phyloP scores from a whole-genome alignment of 192 early-diverging fungal species.

The Linnemannia exigua region DNA sequence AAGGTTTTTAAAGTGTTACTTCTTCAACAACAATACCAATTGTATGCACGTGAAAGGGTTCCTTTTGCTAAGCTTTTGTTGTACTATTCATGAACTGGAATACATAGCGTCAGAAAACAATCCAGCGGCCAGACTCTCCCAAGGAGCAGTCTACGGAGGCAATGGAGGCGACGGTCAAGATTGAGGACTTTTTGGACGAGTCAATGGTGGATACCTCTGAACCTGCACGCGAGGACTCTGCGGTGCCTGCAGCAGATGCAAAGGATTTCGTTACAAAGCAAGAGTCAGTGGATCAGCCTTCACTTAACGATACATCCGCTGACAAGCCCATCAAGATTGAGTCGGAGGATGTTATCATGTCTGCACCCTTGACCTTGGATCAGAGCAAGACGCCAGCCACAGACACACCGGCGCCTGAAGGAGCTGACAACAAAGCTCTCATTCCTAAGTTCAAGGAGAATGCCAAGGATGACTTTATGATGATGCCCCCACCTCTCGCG shows the following conservation, averaged over 20 bases:
- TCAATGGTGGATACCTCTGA: conserved; percentile 33
- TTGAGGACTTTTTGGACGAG: conserved; percentile 44
- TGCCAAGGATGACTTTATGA: conserved; percentile 53
- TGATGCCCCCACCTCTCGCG: conserved; percentile 60
- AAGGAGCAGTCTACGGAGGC: conserved; percentile 14
- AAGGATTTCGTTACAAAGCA: conserved; percentile 25
- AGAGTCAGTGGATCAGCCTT: conserved; percentile 22
- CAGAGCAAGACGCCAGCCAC: background rate
- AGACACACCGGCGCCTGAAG: background rate
- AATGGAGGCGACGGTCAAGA: conserved; percentile 20
- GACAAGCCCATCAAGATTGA: conserved; percentile 34
- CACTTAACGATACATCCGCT: conserved; percentile 21
- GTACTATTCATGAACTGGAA: background rate
- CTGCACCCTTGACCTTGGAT: conserved; percentile 4
- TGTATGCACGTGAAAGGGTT: background rate
- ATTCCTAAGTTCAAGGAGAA: conserved; percentile 42
- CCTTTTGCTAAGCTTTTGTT: background rate
- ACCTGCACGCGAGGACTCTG: background rate
- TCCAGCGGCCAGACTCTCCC: background rate
- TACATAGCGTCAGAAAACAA: conserved; percentile 14
- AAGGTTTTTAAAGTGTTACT: conserved; percentile 22
- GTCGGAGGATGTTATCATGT: conserved; percentile 33
- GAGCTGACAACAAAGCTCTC: conserved; percentile 32
- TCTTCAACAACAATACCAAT: background rate
- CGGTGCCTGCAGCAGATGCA: background rate